Base-by-base conservation (phyloP, 331 rosid species). In the Telfairia occidentalis region DNA sequence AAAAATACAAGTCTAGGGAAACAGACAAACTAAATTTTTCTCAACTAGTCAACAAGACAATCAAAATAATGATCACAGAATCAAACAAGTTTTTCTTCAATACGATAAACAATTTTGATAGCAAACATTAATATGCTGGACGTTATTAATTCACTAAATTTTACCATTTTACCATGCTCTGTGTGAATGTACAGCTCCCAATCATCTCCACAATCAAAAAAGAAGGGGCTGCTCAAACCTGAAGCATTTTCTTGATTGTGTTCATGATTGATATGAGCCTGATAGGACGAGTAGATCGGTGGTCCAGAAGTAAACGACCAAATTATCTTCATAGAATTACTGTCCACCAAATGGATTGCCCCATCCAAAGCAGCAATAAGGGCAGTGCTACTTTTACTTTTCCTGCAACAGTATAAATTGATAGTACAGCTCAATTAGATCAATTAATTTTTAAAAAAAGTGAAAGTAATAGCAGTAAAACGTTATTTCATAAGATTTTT, bases 181-280 rank as follows among this genome's bases (percentile, higher is more conserved):
- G 71, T 86, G 53, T 86, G 87, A 72, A 80, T 59, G 74, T 87
- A 88, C 82, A 93, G 72, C 18, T 75, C 75, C 92, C 97, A 91
- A 60, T 93, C 94, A 67, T 90, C 92, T 76, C 93, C 98, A 8
- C 87, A 86, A 54, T 93, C 96, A 63, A 90, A 52, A 48, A 76
- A 74, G 79, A 81, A 87, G 15, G 81, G 72, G 7, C 19, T 73
- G 29, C 74, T 50, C 34, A 21, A 67, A 46, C 58, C 78, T 67
- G 84, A 82, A 13, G 77, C 57, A 32, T 83, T 81, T 43, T 86
- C 87, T 84, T 84, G 78, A 73, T 76, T 85, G 7, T 5, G 54
- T 26, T 80, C 89, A 21, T 65, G 58, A 9, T 46, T 21, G 24
- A 74, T 0, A 16, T 85, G 52, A 83, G 92, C 88, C 77, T 79